Conservation (phyloP, 768 basidiomycete species). For the Tricholoma matsutake region DNA sequence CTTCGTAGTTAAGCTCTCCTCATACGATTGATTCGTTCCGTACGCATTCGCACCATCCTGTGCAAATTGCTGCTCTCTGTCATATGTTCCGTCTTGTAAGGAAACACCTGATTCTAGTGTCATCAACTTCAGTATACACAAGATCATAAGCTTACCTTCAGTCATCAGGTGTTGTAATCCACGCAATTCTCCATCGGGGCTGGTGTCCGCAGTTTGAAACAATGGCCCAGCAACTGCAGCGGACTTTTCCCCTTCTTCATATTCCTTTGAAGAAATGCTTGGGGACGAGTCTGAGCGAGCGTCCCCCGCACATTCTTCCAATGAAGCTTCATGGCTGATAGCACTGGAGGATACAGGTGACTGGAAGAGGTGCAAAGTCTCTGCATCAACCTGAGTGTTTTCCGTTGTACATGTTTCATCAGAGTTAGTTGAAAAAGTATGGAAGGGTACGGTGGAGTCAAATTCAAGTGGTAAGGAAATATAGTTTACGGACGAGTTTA, state of each 20-base stretch:
- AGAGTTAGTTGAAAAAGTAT: background rate
- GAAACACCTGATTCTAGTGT: background rate
- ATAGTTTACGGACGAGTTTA: background rate
- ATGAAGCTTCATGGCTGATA: background rate
- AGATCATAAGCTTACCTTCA: background rate
- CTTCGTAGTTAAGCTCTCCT: background rate
- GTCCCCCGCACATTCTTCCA: background rate
- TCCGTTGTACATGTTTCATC: background rate
- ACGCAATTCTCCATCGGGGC: background rate
- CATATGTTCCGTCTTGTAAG: background rate
- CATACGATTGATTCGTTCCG: background rate
- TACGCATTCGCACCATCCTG: background rate
- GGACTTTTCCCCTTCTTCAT: background rate
- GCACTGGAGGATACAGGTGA: background rate
- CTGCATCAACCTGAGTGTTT: background rate
- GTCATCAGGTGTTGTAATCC: background rate
- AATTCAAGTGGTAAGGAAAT: background rate
- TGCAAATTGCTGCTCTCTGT: background rate
- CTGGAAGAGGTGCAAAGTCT: background rate
- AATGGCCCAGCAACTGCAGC: background rate
- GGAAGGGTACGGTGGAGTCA: background rate
- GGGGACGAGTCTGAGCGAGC: background rate
- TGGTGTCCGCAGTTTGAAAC: background rate
- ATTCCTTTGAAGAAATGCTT: background rate
- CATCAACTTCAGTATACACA: background rate